Evolutionary conservation across 2,329 filamentous ascomycete genomes (phyloP).

Genomic region (Pyricularia sp.): DNA sequence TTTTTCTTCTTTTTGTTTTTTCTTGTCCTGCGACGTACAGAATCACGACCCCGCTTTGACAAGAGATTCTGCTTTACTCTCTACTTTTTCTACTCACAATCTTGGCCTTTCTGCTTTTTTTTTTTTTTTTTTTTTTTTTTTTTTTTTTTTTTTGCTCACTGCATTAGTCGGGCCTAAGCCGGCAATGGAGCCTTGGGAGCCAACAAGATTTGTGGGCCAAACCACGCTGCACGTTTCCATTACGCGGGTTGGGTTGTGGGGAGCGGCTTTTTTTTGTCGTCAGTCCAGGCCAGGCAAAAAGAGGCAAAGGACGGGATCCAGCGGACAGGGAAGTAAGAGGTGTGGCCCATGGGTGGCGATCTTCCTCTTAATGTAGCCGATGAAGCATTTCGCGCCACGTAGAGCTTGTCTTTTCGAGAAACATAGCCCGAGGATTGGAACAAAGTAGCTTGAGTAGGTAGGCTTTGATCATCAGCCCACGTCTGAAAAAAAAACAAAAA

Average conservation of each 20-base stretch:
- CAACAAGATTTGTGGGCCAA: neutral
- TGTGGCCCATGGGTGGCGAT: neutral
- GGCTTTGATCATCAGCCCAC: neutral
- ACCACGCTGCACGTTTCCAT: neutral
- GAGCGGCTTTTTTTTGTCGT: neutral
- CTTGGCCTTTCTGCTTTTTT: neutral
- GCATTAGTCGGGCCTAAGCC: slow-evolving; percentile 1
- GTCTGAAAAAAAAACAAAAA: neutral
- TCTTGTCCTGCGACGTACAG: too few species aligned
- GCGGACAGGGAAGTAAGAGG: neutral
- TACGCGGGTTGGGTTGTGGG: neutral
- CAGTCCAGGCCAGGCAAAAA: neutral
- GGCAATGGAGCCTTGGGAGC: neutral
- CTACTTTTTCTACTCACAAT: neutral
- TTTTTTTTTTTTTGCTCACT: neutral
- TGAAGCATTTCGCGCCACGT: neutral
- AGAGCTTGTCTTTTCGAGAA: neutral
- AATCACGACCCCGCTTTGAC: neutral
- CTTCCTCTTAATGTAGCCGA: neutral
- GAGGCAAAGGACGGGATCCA: neutral
- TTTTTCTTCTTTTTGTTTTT: neutral
- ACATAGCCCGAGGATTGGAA: too few species aligned
- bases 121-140: neutral
- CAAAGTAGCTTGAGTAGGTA: too few species aligned
- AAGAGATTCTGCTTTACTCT: neutral